These are phyloP conservation scores for Corylus avellana DNA, from an alignment of 306 rosid genomes.

Conservation along the genomic window DNA sequence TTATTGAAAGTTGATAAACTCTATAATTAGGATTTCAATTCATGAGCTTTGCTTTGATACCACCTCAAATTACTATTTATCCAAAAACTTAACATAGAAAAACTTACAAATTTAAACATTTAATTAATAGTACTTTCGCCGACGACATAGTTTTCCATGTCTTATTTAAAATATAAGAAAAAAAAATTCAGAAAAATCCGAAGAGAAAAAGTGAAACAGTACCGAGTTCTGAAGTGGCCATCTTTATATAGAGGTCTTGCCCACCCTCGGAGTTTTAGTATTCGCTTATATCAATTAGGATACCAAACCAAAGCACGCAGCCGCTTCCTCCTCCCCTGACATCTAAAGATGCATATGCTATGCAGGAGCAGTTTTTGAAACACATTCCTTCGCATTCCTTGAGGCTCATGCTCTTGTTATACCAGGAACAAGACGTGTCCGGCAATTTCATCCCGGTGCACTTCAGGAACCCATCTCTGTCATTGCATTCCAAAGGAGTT, in stretches of 20 bases:
- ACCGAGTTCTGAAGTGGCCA: slow-evolving; percentile 3
- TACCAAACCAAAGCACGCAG: slow-evolving; percentile 37
- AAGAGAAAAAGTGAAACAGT: neutral
- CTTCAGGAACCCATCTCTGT: slow-evolving; percentile 16
- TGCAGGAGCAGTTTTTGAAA: slow-evolving; percentile 33
- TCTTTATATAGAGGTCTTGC: slow-evolving; percentile 28
- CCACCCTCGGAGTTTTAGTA: slow-evolving; percentile 22
- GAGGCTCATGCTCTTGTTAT: slow-evolving; percentile 11
- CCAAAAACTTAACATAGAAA: no score
- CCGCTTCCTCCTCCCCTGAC: slow-evolving; percentile 35
- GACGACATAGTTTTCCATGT: no score
- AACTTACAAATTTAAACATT: no score
- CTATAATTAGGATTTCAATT: no score
- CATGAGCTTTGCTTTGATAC: no score
- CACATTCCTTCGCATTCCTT: slow-evolving; percentile 36
- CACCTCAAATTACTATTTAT: no score
- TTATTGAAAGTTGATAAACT: no score
- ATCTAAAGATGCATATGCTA: slow-evolving; percentile 31
- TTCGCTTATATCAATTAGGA: slow-evolving; percentile 33
- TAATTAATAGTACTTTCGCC: no score
- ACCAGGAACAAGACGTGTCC: slow-evolving; percentile 40
- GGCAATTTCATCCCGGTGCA: slow-evolving; percentile 23
- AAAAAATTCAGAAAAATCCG: no score
- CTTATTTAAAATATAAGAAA: no score
- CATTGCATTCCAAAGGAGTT: slow-evolving; percentile 16